Base-by-base conservation (phyloP, 768 basidiomycete species). In the Xerocomellus chrysenteron region DNA sequence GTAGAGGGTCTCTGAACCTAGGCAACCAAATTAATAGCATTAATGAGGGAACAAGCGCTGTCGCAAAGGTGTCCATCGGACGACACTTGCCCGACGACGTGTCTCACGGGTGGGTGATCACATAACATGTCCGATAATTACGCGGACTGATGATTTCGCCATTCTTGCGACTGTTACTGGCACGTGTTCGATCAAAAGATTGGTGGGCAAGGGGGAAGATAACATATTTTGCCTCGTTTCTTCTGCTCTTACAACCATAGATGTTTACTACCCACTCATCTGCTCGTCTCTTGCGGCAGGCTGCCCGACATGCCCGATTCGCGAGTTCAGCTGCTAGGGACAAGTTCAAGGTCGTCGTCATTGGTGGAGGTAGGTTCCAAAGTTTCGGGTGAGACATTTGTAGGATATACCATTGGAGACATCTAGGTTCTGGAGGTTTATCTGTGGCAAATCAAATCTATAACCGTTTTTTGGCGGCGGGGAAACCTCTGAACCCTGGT, bases 381-480 rank as follows among this genome's bases (percentile, higher is more conserved):
- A 16, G 35, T 54, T 40, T 30, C 11, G 35, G 42, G 50, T n/a
- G 3, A 42, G 30, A 5, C 52, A 46, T 50, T 30, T 28, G 33
- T 33, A 37, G 30, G 54, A 50, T 54, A 54, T 44, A 56, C 24
- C 54, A 55, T 37, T 42, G 14, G 35, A 59, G 46, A 17, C 32
- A 49, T 40, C 26, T 68, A 95, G 93, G 94, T 47, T 85, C 85
- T 28, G 92, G 81, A 50, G 94, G 94, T 37, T 70, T 97, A 43
- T 81, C 85, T 40, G 88, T 88, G 36, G 93, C 95, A 37, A 87
- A 90, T 62, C 94, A 98, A 74, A 84, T 98, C 45, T 91, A 87
- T 69, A 77, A 92, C 64, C 80, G 86, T 32, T 94, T 97, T 70
- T 79, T 80, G 60, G 76, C 79, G 13, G 85, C 87, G 43, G 88